Conservation (phyloP, 2,329 filamentous ascomycete species). For the Colletotrichum orchidophilum region DNA sequence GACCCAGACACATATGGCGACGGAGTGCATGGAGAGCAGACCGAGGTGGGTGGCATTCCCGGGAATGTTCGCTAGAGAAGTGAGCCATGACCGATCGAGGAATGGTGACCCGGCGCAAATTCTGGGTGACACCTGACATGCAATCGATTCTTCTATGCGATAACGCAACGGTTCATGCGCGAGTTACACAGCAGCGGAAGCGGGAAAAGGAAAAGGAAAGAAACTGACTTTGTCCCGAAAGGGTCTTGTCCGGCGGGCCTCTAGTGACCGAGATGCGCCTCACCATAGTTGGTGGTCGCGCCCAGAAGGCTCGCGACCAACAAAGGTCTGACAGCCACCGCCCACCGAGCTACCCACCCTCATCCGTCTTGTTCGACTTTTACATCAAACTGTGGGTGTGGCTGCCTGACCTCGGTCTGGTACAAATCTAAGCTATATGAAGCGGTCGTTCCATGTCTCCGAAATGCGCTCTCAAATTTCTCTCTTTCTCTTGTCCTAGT, state of each 20-base stretch:
- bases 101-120: slow-evolving; percentile 6
- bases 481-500: not conserved
- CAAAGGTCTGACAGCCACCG: slow-evolving; percentile 34
- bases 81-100: slow-evolving; percentile 1
- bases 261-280: slow-evolving; percentile 32
- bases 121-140: slow-evolving; percentile 28
- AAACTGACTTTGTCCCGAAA: slow-evolving; percentile 13
- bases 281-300: slow-evolving; percentile 31
- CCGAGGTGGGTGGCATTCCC: slow-evolving; percentile 28
- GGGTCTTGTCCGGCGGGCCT: slow-evolving; percentile 18
- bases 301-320: slow-evolving; percentile 28
- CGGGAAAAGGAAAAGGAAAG: slow-evolving; percentile 24
- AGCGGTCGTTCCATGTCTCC: slow-evolving; percentile 1
- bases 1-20: not conserved
- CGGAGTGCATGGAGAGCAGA: slow-evolving; percentile 17
- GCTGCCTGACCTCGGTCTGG: slow-evolving; percentile 32
- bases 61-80: slow-evolving; percentile 18
- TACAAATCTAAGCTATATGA: slow-evolving; percentile 28
- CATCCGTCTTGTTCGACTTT: slow-evolving; percentile 32
- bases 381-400: slow-evolving; percentile 28
- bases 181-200: slow-evolving; percentile 23
- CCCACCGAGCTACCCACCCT: slow-evolving; percentile 32
- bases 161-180: slow-evolving; percentile 26
- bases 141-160: slow-evolving; percentile 29
- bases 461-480: not conserved